These are phyloP conservation scores for Fomitopsis pinicola DNA, from an alignment of 1,284 basidiomycete genomes.

Conservation along the genomic window DNA sequence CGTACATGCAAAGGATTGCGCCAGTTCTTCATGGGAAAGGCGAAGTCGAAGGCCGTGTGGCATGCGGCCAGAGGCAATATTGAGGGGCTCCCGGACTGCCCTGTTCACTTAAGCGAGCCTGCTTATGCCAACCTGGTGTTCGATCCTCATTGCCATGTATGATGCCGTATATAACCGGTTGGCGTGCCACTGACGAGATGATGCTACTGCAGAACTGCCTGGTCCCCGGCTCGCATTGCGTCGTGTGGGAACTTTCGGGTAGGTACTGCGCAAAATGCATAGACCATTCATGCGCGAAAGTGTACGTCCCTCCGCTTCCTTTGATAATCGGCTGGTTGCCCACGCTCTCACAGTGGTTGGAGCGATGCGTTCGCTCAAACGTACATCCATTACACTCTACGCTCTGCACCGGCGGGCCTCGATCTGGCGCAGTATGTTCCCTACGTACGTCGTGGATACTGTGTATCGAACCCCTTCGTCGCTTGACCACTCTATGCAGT, in stretches of 20 bases:
- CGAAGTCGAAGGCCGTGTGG: conserved; percentile 7
- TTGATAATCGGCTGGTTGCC: too few relatives aligned
- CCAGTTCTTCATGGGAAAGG: conserved; percentile 38
- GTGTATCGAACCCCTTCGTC: too few relatives aligned
- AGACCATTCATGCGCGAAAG: background rate
- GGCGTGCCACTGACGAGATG: background rate
- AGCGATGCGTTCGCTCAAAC: background rate
- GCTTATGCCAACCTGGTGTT: conserved; percentile 27
- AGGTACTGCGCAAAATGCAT: background rate
- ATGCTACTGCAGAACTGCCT: conserved; percentile 8
- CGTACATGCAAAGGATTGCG: conserved; percentile 13
- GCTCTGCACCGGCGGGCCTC: background rate
- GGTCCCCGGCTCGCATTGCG: conserved; percentile 6
- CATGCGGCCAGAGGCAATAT: conserved; percentile 14
- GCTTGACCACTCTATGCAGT: too few relatives aligned
- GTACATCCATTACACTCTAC: background rate
- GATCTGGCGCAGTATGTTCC: background rate
- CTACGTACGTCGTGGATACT: background rate
- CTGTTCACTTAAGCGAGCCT: conserved; percentile 29
- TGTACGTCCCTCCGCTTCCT: background rate
- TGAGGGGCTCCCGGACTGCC: conserved; percentile 24
- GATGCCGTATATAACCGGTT: background rate
- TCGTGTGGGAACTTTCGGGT: conserved; percentile 4
- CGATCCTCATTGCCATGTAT: conserved; percentile 11
- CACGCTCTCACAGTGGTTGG: background rate